Percentiles rank a stretch among this genome's conserved stretches.
phyloP scores from a whole-genome alignment of 305 asterid genomes.

The Salvia sclarea region DNA sequence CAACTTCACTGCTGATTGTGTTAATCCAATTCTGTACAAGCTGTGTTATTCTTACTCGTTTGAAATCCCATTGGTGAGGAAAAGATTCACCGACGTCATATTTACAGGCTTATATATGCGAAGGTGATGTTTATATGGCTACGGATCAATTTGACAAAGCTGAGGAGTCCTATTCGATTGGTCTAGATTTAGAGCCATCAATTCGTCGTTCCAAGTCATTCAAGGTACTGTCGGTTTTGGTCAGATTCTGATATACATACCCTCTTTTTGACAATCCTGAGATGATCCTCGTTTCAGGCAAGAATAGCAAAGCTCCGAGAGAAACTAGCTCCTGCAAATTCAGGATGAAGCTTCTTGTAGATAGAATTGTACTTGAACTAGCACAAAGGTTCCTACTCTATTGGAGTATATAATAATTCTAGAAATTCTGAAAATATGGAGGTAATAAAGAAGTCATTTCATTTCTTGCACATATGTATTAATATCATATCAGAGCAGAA shows the following conservation, averaged over 20 bases:
- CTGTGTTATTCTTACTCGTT: not conserved
- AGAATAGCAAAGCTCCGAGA: conserved; percentile 62
- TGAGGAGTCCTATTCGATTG: conserved; percentile 64
- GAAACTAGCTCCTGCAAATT: conserved; percentile 46
- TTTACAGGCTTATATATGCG: conserved; percentile 71
- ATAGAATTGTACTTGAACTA: conserved; percentile 7
- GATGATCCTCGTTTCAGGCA: conserved; percentile 49
- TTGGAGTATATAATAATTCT: not conserved
- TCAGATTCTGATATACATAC: not conserved
- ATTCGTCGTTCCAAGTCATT: conserved; percentile 75
- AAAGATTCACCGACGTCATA: conserved; percentile 7
- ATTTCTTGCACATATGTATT: conserved; percentile 30
- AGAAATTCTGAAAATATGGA: not conserved
- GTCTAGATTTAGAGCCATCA: conserved; percentile 67
- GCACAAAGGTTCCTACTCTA: not conserved
- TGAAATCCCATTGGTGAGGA: conserved; percentile 1
- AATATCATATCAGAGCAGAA: conserved; percentile 30
- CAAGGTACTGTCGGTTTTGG: conserved; percentile 52
- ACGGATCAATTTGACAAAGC: conserved; percentile 59
- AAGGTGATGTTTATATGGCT: conserved; percentile 81
- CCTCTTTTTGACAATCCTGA: not conserved
- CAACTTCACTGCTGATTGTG: not conserved
- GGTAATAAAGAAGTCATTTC: conserved; percentile 3
- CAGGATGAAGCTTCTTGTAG: conserved; percentile 31
- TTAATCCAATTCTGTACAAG: conserved; percentile 1